Conservation (phyloP, 495 filamentous ascomycete genomes). For the Trichoderma virens region DNA sequence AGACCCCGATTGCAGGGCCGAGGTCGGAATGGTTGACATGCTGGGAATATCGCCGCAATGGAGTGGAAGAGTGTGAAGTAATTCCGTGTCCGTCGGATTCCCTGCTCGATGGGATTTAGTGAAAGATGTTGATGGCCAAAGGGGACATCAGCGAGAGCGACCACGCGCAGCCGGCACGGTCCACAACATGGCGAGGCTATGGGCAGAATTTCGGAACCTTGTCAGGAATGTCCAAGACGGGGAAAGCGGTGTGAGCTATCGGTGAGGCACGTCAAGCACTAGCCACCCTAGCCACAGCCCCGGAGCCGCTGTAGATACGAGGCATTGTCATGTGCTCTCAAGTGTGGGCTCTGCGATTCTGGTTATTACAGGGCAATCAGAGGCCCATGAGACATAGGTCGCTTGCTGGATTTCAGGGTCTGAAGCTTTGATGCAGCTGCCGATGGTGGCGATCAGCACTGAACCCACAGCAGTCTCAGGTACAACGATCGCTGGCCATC, state of each 20-base stretch:
- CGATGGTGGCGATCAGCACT: too few species aligned
- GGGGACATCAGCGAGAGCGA: background rate
- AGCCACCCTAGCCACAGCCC: background rate
- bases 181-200: conserved; percentile 1
- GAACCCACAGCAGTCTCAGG: too few species aligned
- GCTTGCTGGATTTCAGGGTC: too few species aligned
- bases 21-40: conserved; percentile 70
- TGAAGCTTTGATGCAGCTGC: too few species aligned
- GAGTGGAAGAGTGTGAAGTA: background rate
- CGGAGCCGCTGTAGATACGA: too few species aligned
- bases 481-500: too few species aligned
- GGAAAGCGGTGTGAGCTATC: background rate
- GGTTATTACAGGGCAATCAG: too few species aligned
- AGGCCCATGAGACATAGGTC: too few species aligned
- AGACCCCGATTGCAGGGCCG: conserved; percentile 61
- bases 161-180: background rate
- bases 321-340: too few species aligned
- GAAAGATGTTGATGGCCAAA: background rate
- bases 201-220: background rate
- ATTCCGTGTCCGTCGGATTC: background rate
- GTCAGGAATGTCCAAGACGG: background rate
- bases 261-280: background rate
- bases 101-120: background rate
- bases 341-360: too few species aligned
- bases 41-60: conserved; percentile 14